Conservation (phyloP, 1,139 yeast genomes). For the Saccharomycopsis phalli region DNA sequence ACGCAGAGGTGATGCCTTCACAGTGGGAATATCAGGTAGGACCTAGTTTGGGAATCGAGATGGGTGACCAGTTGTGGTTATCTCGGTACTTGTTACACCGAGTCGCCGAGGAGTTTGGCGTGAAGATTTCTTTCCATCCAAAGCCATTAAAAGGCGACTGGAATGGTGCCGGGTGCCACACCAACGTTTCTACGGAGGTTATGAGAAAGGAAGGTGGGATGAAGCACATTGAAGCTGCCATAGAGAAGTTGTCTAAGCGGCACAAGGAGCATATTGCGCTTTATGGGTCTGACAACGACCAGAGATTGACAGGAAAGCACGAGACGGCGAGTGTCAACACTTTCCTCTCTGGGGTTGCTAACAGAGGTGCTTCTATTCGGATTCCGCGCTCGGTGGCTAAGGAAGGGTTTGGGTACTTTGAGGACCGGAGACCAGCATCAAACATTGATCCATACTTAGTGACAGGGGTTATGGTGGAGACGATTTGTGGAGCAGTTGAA, state of each 20-base stretch:
- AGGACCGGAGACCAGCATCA: conserved; percentile 99
- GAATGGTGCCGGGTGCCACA: conserved; percentile 99
- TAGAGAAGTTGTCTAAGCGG: conserved; percentile 90
- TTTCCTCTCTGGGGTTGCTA: conserved; percentile 96
- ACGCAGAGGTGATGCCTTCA: conserved; percentile 99
- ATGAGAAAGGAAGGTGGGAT: conserved; percentile 97
- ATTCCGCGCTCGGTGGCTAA: conserved; percentile 98
- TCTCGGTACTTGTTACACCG: conserved; percentile 89
- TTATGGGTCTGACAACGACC: conserved; percentile 91
- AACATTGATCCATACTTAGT: conserved; percentile 98
- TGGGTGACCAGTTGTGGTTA: conserved; percentile 97
- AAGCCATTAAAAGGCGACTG: conserved; percentile 98
- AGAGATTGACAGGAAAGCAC: conserved; percentile 95
- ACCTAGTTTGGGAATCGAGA: conserved; percentile 87
- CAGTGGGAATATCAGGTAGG: conserved; percentile 99
- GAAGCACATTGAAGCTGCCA: conserved; percentile 86
- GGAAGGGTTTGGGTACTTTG: conserved; percentile 97
- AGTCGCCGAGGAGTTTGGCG: conserved; percentile 98
- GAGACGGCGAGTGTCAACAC: conserved; percentile 92
- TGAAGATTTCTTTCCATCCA: conserved; percentile 98
- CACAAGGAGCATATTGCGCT: conserved; percentile 93
- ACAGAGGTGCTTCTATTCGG: conserved; percentile 98
- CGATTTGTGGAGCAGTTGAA: conserved; percentile 90
- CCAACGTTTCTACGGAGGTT: conserved; percentile 85
- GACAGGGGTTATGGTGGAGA: conserved; percentile 96